phyloP scores from a whole-genome alignment of 495 filamentous ascomycete genomes.

The Durotheca rogersii region DNA sequence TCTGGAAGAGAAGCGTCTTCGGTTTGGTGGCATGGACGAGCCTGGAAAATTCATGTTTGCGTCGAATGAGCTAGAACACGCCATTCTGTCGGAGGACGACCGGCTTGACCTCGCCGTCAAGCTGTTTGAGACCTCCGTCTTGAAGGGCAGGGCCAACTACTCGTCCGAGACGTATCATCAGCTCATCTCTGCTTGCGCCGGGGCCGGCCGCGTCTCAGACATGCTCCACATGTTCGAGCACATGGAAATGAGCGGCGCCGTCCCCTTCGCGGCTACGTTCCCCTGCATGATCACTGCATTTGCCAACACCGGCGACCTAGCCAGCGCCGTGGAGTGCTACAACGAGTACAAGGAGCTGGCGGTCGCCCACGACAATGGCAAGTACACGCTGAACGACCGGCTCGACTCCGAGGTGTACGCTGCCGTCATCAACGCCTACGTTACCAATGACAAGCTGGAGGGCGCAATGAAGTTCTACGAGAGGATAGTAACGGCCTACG shows the following conservation, averaged over 20 bases:
- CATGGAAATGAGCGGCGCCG: conserved; percentile 75
- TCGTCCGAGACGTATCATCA: conserved; percentile 71
- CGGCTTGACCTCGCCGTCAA: conserved; percentile 79
- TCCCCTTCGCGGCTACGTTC: conserved; percentile 77
- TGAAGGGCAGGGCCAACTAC: conserved; percentile 58
- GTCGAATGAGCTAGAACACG: conserved; percentile 79
- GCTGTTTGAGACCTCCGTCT: conserved; percentile 73
- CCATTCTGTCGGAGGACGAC: conserved; percentile 80
- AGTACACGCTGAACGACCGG: conserved; percentile 67
- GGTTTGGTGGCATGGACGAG: conserved; percentile 85
- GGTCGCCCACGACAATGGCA: conserved; percentile 74
- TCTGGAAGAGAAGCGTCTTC: conserved; percentile 71
- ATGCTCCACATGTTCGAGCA: conserved; percentile 89
- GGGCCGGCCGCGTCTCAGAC: conserved; percentile 71
- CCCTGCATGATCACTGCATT: conserved; percentile 92
- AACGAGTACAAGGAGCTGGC: conserved; percentile 88
- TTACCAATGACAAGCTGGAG: conserved; percentile 71
- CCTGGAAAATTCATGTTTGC: conserved; percentile 86
- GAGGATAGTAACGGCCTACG: conserved; percentile 66
- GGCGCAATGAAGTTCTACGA: conserved; percentile 81
- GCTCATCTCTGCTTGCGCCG: conserved; percentile 82
- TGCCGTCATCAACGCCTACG: conserved; percentile 81
- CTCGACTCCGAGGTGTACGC: conserved; percentile 85
- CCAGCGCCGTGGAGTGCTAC: conserved; percentile 91
- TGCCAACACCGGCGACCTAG: conserved; percentile 72